A percentile compares a stretch with the other conserved stretches of the same genome.
Evolutionary conservation across 2,329 filamentous ascomycete genomes (phyloP).

Genomic region (Apiospora phragmitis): DNA sequence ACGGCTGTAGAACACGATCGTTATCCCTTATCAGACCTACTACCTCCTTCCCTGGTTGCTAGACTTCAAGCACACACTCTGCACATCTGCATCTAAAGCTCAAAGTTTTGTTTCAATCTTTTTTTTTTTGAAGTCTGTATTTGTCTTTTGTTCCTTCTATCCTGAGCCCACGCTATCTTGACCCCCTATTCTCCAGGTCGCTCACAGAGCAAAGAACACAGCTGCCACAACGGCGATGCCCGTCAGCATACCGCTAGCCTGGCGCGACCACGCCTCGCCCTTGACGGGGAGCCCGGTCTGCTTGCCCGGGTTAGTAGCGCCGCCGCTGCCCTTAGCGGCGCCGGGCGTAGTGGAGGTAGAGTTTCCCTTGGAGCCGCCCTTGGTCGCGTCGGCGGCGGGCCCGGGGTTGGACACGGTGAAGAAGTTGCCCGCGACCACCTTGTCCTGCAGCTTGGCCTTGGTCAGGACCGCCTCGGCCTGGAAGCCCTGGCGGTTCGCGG

Average conservation of each 20-base stretch:
- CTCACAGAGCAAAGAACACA: constrained; percentile 25
- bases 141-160: background rate
- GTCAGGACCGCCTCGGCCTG: constrained; percentile 25
- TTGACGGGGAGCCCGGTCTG: constrained; percentile 18
- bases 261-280: constrained; percentile 20
- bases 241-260: constrained; percentile 24
- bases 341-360: constrained; percentile 16
- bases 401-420: constrained; percentile 35
- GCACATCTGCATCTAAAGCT: no score
- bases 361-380: constrained; percentile 14
- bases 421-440: constrained; percentile 35
- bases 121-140: background rate
- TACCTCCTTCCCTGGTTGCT: no score
- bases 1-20: background rate
- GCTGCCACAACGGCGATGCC: constrained; percentile 24
- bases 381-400: constrained; percentile 15
- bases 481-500: constrained; percentile 27
- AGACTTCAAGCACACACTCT: background rate
- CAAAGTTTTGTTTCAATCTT: background rate
- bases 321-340: constrained; percentile 18
- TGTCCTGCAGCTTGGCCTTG: constrained; percentile 28
- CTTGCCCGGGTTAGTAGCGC: constrained; percentile 19
- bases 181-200: background rate
- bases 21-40: background rate
- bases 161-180: background rate